Evolutionary conservation across 2,329 filamentous ascomycete species (phyloP), one percentile per base, ranked within the genome.

Genomic region (Cladosporium cucumerinum): DNA sequence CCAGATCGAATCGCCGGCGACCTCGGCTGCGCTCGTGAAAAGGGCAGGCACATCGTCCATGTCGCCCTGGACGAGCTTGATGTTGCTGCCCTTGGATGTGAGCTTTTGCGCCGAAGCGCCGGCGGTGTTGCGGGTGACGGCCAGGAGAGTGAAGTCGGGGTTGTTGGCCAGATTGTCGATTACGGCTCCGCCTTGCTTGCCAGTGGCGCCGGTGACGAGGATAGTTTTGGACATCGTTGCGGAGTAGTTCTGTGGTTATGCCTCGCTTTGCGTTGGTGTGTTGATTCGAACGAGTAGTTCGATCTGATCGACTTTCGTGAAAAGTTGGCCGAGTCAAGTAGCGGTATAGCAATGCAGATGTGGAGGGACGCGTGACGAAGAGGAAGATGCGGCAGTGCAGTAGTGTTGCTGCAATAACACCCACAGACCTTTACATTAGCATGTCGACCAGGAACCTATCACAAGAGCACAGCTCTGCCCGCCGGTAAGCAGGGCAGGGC

Each of bases 61-160:
- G 65, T 88, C 77, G 1, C 86, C 85, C 60, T 84, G 75, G 3
- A 88, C 77, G 1, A 88, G 69, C 43, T 79, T 82, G 71, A 88
- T 81, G 21, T 79, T 82, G 14, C 76, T 61, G 0, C 80, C 82
- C 67, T 81, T 77, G 10, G 76, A 63, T 5, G 74, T 69, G 11
- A 86, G 80, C 25, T 76, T 79, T 70, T 85, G 78, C 1, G 85
- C 83, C 1, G 79, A 79, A 3, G 74, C 61, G 0, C 84, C 85
- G 39, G 77, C 71, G 0, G 80, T 69, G 67, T 87, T 79, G 64
- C 86, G 81, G 2, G 85, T 87, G 26, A 87, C 77, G 10, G 85
- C 86, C 11, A 86, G 78, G 49, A 88, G 85, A 18, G 82, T 77
- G 65, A 84, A 80, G 21, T 72, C 67, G 65, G 75, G 67, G 59